Evolutionary conservation across 78 protist species (phyloP).

Genomic region (Isochrysis galbana): DNA sequence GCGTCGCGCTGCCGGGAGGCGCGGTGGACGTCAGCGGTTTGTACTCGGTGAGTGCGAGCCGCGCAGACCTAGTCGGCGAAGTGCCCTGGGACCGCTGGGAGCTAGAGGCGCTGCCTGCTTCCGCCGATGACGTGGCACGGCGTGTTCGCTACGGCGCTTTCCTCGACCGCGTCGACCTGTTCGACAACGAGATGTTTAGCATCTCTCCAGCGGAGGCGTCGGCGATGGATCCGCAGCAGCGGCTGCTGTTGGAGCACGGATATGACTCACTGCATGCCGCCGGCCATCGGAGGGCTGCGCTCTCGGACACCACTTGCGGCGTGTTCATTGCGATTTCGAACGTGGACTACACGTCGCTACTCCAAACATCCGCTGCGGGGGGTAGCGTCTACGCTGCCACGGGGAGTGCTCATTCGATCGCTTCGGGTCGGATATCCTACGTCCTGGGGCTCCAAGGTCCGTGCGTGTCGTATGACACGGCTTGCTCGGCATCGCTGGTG

Average conservation of each 20-base stretch:
- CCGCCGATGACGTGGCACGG: not conserved
- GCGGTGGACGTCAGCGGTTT: not conserved
- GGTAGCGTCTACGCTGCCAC: not conserved
- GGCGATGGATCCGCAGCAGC: slow-evolving; percentile 35
- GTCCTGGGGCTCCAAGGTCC: slow-evolving; percentile 78
- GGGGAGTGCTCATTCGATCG: slow-evolving; percentile 7
- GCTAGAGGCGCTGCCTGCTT: not conserved
- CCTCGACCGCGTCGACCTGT: not conserved
- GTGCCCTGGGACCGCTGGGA: not conserved
- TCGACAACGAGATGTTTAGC: not conserved
- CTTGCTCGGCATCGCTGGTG: slow-evolving; percentile 82
- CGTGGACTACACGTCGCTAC: not conserved
- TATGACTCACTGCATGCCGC: not conserved
- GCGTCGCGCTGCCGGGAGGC: not conserved
- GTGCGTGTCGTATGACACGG: slow-evolving; percentile 80
- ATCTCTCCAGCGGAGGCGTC: not conserved
- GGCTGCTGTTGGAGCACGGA: not conserved
- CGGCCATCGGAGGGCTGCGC: not conserved
- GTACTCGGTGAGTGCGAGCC: not conserved
- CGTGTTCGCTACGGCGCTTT: slow-evolving; percentile 19
- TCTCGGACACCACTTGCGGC: not conserved
- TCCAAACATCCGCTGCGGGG: not conserved
- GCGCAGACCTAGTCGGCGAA: not conserved
- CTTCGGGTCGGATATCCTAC: slow-evolving; percentile 67
- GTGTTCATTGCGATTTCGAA: not conserved